Conservation (phyloP, 2,329 filamentous ascomycete genomes). For the Stagonosporopsis vannaccii region DNA sequence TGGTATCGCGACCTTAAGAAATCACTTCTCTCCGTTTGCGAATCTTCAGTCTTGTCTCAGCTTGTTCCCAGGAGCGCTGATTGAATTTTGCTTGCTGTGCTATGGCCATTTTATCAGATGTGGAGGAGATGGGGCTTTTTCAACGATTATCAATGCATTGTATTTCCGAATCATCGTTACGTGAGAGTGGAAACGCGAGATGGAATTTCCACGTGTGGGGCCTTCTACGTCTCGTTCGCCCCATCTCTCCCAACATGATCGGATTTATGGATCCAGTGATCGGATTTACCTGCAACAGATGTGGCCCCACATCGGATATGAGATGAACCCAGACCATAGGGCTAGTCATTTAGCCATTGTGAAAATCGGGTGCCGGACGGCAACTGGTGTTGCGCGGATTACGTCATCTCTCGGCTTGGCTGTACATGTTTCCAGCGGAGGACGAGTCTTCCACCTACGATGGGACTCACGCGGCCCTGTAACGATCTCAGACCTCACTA, state of each 20-base stretch:
- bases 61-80: neutral
- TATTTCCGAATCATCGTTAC: conserved; percentile 9
- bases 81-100: neutral
- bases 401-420: conserved; percentile 4
- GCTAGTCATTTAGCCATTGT: too few relatives aligned
- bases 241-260: neutral
- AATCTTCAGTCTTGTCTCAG: neutral
- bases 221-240: neutral
- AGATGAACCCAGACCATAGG: neutral
- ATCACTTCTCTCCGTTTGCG: neutral
- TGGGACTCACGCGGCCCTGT: neutral
- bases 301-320: conserved; percentile 4
- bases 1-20: neutral
- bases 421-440: neutral
- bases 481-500: neutral
- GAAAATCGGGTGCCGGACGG: too few relatives aligned
- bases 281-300: neutral
- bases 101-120: conserved; percentile 8
- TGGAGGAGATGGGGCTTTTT: conserved; percentile 16
- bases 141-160: neutral
- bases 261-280: conserved; percentile 15
- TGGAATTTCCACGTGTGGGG: conserved; percentile 12
- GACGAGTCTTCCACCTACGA: neutral
- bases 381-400: neutral
- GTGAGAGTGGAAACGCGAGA: conserved; percentile 3